phyloP scores from a whole-genome alignment of 2,329 filamentous ascomycete species.

The Falciphora oryzae region DNA sequence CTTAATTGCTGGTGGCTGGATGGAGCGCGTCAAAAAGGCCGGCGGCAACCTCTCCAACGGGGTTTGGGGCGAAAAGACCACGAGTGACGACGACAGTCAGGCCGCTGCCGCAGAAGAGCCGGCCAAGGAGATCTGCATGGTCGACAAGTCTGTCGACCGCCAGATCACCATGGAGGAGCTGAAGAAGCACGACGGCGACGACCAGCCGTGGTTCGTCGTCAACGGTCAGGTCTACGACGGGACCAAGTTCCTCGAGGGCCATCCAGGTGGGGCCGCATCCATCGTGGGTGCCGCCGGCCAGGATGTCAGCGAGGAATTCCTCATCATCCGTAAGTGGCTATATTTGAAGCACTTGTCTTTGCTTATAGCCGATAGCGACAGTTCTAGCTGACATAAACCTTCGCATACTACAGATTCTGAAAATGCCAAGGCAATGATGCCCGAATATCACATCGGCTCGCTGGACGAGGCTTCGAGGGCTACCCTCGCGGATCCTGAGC shows the following conservation, averaged over 20 bases:
- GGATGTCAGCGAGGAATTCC: conserved; percentile 82
- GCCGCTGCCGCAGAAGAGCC: conserved; percentile 38
- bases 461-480: conserved; percentile 56
- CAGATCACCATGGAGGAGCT: conserved; percentile 67
- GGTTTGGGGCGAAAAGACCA: conserved; percentile 72
- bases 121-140: conserved; percentile 69
- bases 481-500: conserved; percentile 40
- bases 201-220: conserved; percentile 79
- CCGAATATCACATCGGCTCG: conserved; percentile 74
- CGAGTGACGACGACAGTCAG: conserved; percentile 41
- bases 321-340: conserved; percentile 71
- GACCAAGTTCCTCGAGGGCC: conserved; percentile 69
- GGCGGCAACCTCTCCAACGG: conserved; percentile 78
- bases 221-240: conserved; percentile 88
- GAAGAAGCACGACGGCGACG: conserved; percentile 56
- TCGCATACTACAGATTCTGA: conserved; percentile 62
- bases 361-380: background rate
- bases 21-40: conserved; percentile 80
- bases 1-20: conserved; percentile 77
- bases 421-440: conserved; percentile 88
- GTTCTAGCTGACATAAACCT: conserved; percentile 19
- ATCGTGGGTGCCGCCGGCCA: conserved; percentile 77
- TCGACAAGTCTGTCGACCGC: conserved; percentile 54
- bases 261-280: conserved; percentile 81
- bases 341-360: no score